Evolutionary conservation across 257 asterid species (phyloP), one percentile per base, ranked within the genome.

Genomic region (Solanum medicagineum): DNA sequence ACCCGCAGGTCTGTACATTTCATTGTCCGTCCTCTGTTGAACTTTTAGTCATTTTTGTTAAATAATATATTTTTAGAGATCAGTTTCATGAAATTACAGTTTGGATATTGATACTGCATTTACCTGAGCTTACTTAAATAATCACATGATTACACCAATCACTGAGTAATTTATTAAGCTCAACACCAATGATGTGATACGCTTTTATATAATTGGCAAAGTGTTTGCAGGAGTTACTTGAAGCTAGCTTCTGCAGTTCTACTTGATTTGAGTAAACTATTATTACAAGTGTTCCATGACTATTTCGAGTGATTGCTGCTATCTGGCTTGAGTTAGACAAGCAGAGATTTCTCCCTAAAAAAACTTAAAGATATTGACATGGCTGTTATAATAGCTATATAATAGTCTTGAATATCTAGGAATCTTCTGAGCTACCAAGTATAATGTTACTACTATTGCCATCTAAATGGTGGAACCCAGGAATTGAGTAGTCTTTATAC

Each of bases 1-100:
- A 88, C 55, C 98, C 98, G 3, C 94, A 94, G 99, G 99, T 96
- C 70, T 56, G 66, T 42, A n/a, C 69, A 20, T 63, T 65, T 84
- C 66, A 15, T 47, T 82, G 26, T 79, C 49, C 10, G 19, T 32
- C 65, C 47, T 79, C 83, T 51, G 29, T 53, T 53, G 29, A 79
- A 29, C 65, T 53, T 53, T 16, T 15, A 26, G 22, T 69, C 49
- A 8, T 79, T 54, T 79, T 54, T 36, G 26, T 53, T 5, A 9
- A 53, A 65, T 79, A 53, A 79, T 5, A 53, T 51, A 51, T 26
- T 29, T 77, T 79, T 12, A 29, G 10, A 79, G 49, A 79, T 53
- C 63, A 16, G 5, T 54, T 77, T 79, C 24, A 79, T 26, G 83
- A 79, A 3, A 24, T 53, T 17, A 29, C 63, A 15, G 83, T 53